A percentile compares a stretch with the other conserved stretches of the same genome.
Evolutionary conservation across 2,329 filamentous ascomycete genomes (phyloP).

Genomic region (Colletotrichum tropicale): DNA sequence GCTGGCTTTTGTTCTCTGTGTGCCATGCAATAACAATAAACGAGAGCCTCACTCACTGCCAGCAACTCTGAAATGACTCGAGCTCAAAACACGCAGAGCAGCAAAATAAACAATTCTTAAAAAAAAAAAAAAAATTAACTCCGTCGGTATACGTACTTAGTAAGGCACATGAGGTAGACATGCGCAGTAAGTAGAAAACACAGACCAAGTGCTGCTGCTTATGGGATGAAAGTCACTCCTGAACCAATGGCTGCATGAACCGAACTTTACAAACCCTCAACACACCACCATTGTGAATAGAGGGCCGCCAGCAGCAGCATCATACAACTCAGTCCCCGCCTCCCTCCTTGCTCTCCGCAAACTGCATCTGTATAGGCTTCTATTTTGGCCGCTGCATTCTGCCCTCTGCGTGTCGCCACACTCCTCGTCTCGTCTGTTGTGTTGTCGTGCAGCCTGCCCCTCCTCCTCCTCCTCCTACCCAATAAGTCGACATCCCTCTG

Average conservation of each 20-base stretch:
- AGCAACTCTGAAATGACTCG: background rate
- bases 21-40: background rate
- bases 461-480: background rate
- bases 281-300: background rate
- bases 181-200: background rate
- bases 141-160: background rate
- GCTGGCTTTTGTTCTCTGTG: background rate
- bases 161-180: background rate
- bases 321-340: background rate
- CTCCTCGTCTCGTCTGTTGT: background rate
- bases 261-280: background rate
- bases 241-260: background rate
- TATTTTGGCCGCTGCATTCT: background rate
- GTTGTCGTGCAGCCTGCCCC: background rate
- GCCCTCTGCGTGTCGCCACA: background rate
- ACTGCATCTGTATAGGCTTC: background rate
- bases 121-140: background rate
- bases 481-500: background rate
- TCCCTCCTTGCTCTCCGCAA: background rate
- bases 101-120: background rate
- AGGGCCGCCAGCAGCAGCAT: background rate
- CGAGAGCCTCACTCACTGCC: background rate
- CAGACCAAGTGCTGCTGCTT: background rate
- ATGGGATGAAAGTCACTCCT: background rate
- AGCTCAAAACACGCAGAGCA: background rate